Evolutionary conservation across 2,329 filamentous ascomycete species (phyloP).

Genomic region (Aspergillus sp.): DNA sequence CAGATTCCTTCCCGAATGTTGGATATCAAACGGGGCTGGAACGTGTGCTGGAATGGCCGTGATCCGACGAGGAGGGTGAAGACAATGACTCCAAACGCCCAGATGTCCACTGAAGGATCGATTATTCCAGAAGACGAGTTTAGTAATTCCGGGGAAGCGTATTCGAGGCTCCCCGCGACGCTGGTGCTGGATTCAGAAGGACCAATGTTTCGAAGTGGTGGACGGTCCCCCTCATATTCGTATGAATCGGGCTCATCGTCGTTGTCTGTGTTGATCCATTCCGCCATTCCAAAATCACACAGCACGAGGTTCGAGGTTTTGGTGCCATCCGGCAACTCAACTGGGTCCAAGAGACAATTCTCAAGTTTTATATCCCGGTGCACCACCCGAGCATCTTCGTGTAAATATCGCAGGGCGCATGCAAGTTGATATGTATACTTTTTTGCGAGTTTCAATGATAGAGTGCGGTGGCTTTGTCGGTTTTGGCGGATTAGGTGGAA

Average conservation of each 20-base stretch:
- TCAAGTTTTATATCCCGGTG: conserved; percentile 70
- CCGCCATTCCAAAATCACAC: conserved; percentile 69
- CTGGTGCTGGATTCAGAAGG: conserved; percentile 58
- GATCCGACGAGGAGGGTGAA: conserved; percentile 62
- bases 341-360: conserved; percentile 64
- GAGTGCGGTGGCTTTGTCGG: conserved; percentile 43
- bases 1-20: conserved; percentile 62
- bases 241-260: conserved; percentile 52
- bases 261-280: conserved; percentile 61
- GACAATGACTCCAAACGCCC: conserved; percentile 66
- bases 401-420: conserved; percentile 64
- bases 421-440: conserved; percentile 65
- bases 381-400: conserved; percentile 66
- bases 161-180: conserved; percentile 60
- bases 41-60: conserved; percentile 62
- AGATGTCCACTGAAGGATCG: conserved; percentile 61
- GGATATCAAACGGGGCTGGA: conserved; percentile 58
- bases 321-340: conserved; percentile 46
- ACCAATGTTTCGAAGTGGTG: conserved; percentile 52
- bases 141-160: conserved; percentile 51
- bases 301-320: conserved; percentile 60
- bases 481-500: conserved; percentile 62
- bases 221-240: conserved; percentile 46
- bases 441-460: conserved; percentile 54
- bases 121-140: conserved; percentile 41